Base-by-base conservation (phyloP, 2,329 filamentous ascomycete genomes). In the Fusarium decemcellulare region DNA sequence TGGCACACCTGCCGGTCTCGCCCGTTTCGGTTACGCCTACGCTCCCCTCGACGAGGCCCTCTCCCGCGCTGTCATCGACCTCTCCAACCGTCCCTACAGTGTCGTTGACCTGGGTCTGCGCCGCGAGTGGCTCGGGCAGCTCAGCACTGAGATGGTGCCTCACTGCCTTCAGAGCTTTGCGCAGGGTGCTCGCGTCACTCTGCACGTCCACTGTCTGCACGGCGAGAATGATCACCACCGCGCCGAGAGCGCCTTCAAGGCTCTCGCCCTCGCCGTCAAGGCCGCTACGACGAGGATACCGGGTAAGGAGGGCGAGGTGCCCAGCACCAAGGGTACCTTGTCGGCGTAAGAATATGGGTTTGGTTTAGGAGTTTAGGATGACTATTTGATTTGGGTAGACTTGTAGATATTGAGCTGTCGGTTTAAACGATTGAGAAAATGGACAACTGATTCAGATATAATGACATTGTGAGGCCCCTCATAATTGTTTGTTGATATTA, bases 181-280 rank as follows among this genome's bases (percentile, higher is more conserved):
- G 43, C 93, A 97, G 84, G 93, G 90, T 10, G 94, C 94, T 5
- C 91, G 94, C 29, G 87, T 98, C 56, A 99, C 96, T n/a, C 84
- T 98, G 77, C 96, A 99, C 84, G 93, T 99, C 63, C 94, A 98
- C 82, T 97, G 93, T 81, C 82, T 97, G 60, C 89, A 94, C 68
- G 96, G 96, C 55, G 89, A 92, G 67, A 99, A 98, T 81, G 96
- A 98, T 82, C 96, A 98, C 82, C 96, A 98, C 84, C 87, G 95
- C 62, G 95, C 96, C 10, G 96, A 98, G 88, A 96, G 93, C 79
- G 96, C 95, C 15, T 98, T 99, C 83, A 99, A 99, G 88, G 96
- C 96, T 48, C 82, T 98, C 72, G 96, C 96, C 0, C 90, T 98
- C 46, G 96, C 96, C 8, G 87, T 97, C 59, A 87, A 92, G 74